Percentiles rank a stretch among this genome's conserved stretches.
Conservation (phyloP, 2,329 filamentous ascomycete genomes). For the Microascus cirrosus region DNA sequence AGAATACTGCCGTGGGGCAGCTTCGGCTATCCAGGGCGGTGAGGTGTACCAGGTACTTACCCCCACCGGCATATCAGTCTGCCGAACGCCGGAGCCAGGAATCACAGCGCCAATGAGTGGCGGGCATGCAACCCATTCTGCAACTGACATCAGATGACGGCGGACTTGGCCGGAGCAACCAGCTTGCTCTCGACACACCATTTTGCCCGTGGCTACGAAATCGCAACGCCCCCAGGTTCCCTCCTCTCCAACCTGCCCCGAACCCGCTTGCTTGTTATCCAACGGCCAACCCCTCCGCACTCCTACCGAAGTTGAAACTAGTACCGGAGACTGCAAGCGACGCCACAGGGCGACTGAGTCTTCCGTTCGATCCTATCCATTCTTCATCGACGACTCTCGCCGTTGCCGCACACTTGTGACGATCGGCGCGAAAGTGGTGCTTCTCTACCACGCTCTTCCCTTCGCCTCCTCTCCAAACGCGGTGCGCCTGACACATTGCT, state of each 20-base stretch:
- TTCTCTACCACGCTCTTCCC: not conserved
- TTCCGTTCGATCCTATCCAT: not conserved
- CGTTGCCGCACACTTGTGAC: not conserved
- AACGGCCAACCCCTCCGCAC: not conserved
- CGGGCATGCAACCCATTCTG: not conserved
- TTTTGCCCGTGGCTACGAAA: conserved; percentile 4
- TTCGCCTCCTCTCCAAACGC: not conserved
- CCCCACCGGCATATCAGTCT: not conserved
- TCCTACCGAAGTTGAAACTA: not conserved
- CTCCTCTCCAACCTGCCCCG: not conserved
- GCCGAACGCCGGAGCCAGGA: not conserved
- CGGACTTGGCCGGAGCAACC: not conserved
- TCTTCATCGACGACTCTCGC: not conserved
- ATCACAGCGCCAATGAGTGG: not conserved
- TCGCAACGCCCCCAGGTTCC: conserved; percentile 2
- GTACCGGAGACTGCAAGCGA: not conserved
- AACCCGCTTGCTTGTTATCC: not conserved
- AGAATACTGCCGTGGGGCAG: conserved; percentile 1
- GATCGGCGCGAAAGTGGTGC: not conserved
- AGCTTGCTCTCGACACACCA: not conserved
- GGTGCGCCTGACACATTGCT: not conserved
- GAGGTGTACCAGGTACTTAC: not conserved
- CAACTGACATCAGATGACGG: not conserved
- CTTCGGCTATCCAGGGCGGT: not conserved
- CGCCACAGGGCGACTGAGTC: not conserved